Evolutionary conservation across 2,329 filamentous ascomycete genomes (phyloP).

Genomic region (Diaporthe sp.): DNA sequence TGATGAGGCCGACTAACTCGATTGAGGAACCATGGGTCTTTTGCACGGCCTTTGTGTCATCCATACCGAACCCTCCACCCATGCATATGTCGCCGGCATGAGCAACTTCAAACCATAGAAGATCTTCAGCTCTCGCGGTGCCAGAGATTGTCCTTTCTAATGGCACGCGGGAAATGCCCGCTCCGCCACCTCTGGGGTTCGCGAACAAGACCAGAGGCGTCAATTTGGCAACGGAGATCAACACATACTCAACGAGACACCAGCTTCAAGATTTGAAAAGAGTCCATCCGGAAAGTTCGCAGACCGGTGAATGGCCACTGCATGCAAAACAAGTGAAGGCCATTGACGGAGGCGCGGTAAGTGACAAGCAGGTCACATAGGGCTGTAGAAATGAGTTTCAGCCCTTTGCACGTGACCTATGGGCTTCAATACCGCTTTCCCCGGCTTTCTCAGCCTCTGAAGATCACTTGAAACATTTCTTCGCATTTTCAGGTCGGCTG

Average conservation of each 20-base stretch:
- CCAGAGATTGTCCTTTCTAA: neutral
- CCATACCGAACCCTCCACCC: neutral
- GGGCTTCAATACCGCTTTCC: neutral
- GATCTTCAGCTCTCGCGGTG: neutral
- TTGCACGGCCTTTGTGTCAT: neutral
- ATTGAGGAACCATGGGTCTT: neutral
- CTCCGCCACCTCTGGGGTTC: neutral
- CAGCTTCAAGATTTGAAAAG: neutral
- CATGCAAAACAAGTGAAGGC: neutral
- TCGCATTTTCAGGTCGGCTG: neutral
- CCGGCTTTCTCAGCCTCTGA: neutral
- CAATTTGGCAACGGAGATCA: too few relatives aligned
- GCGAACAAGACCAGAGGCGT: neutral
- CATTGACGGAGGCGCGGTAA: neutral
- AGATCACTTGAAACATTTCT: neutral
- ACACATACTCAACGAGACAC: too few relatives aligned
- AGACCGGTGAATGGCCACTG: neutral
- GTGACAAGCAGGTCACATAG: neutral
- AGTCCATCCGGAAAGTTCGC: neutral
- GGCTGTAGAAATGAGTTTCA: neutral
- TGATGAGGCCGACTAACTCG: neutral
- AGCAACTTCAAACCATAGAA: too few relatives aligned
- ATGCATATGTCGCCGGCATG: too few relatives aligned
- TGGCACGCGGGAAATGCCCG: too few relatives aligned
- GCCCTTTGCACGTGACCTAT: neutral